Evolutionary conservation across 2,329 filamentous ascomycete genomes (phyloP).

Genomic region (Aspergillus terreus): DNA sequence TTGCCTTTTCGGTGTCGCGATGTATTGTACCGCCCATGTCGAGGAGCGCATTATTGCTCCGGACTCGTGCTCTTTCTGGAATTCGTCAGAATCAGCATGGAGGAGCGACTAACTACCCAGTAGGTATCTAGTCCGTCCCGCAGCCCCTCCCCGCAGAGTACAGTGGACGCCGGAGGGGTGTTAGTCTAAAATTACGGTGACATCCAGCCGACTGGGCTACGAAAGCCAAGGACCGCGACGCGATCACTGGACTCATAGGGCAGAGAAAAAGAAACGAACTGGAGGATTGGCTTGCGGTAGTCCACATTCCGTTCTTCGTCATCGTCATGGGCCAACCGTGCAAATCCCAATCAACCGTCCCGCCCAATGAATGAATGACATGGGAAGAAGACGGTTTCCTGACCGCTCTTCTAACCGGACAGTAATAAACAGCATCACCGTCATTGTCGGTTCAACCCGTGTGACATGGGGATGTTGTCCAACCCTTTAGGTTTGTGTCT

Average conservation of each 20-base stretch:
- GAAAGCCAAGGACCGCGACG: slow-evolving; percentile 2
- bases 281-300: neutral
- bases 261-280: slow-evolving; percentile 7
- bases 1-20: slow-evolving; percentile 5
- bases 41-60: neutral
- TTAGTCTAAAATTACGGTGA: slow-evolving; percentile 5
- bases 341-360: slow-evolving; percentile 2
- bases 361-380: neutral
- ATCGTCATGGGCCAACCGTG: neutral
- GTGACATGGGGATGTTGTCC: neutral
- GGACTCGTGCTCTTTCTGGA: no score
- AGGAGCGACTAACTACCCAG: no score
- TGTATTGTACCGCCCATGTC: slow-evolving; percentile 1
- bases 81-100: no score
- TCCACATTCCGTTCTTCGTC: neutral
- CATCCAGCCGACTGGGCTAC: neutral
- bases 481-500: neutral
- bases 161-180: neutral
- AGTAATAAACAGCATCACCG: neutral
- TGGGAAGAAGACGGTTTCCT: neutral
- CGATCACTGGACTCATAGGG: slow-evolving; percentile 10
- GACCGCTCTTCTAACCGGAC: slow-evolving; percentile 3
- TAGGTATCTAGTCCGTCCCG: no score
- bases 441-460: neutral
- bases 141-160: no score